phyloP scores from a whole-genome alignment of 2,329 filamentous ascomycete genomes.

The Diplodia scrobiculata region DNA sequence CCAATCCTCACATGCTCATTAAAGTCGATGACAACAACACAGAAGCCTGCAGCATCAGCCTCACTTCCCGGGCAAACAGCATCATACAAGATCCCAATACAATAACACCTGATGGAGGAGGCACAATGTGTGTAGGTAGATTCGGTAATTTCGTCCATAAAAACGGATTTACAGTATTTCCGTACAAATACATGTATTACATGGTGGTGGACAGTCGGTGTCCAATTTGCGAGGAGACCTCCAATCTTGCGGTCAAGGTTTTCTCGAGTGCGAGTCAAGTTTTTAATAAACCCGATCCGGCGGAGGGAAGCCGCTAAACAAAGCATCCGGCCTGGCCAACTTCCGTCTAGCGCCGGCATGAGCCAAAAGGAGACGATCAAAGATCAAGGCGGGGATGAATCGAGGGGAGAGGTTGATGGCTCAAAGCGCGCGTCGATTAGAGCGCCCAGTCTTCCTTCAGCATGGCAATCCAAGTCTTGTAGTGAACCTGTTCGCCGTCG shows the following conservation, averaged over 20 bases:
- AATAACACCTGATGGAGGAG: neutral
- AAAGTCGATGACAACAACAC: neutral
- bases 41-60: neutral
- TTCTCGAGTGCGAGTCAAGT: neutral
- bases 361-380: neutral
- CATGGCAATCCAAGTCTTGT: conserved; percentile 14
- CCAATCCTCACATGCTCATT: neutral
- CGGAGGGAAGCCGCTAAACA: neutral
- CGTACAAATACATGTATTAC: conserved; percentile 1
- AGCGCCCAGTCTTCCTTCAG: conserved; percentile 23
- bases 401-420: neutral
- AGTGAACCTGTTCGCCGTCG: conserved; percentile 19
- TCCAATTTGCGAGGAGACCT: neutral
- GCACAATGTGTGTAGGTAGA: neutral
- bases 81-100: neutral
- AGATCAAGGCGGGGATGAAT: neutral
- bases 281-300: neutral
- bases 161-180: neutral
- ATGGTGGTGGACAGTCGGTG: neutral
- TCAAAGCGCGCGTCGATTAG: neutral
- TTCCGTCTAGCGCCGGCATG: neutral
- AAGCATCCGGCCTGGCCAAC: neutral
- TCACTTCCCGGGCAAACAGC: neutral
- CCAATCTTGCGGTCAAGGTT: neutral
- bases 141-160: neutral